A percentile compares a stretch with the other conserved stretches of the same genome.
Evolutionary conservation across 75 land plant species (phyloP).

Genomic region (Selaginella moellendorffii): DNA sequence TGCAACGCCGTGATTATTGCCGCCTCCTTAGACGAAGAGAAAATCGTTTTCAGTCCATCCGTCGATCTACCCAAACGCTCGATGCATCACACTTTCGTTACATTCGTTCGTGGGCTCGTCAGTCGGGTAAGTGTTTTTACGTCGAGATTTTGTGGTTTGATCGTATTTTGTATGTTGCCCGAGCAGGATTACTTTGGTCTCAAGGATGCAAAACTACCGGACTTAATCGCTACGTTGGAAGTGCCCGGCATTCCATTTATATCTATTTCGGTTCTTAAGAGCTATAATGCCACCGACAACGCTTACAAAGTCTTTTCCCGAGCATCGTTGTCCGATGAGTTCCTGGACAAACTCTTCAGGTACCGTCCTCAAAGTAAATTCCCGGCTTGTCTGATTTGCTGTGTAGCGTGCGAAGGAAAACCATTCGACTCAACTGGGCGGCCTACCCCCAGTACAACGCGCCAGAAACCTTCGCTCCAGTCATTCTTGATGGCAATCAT

Average conservation of each 20-base stretch:
- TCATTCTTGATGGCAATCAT: constrained; percentile 60
- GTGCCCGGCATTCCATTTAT: constrained; percentile 51
- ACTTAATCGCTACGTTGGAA: constrained; percentile 68
- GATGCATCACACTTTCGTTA: constrained; percentile 72
- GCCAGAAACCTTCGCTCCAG: constrained; percentile 75
- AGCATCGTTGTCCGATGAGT: constrained; percentile 35
- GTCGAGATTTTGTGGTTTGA: background rate
- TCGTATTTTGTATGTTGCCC: background rate
- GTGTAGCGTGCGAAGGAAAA: constrained; percentile 51
- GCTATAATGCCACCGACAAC: constrained; percentile 39
- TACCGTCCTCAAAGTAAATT: constrained; percentile 9
- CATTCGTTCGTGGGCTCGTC: constrained; percentile 76
- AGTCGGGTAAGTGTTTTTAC: constrained; percentile 47
- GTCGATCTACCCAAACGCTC: constrained; percentile 46
- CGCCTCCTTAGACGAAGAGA: constrained; percentile 71
- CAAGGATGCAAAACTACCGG: constrained; percentile 38
- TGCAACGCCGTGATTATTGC: constrained; percentile 73
- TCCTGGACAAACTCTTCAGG: constrained; percentile 74
- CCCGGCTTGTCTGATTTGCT: background rate
- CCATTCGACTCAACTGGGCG: constrained; percentile 66
- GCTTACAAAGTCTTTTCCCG: constrained; percentile 84
- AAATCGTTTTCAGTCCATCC: constrained; percentile 51
- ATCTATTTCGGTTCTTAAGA: constrained; percentile 47
- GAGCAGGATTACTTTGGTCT: constrained; percentile 64
- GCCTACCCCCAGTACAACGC: constrained; percentile 83